Evolutionary conservation across 2,329 filamentous ascomycete species (phyloP).

Genomic region (Coleophoma cylindrospora): DNA sequence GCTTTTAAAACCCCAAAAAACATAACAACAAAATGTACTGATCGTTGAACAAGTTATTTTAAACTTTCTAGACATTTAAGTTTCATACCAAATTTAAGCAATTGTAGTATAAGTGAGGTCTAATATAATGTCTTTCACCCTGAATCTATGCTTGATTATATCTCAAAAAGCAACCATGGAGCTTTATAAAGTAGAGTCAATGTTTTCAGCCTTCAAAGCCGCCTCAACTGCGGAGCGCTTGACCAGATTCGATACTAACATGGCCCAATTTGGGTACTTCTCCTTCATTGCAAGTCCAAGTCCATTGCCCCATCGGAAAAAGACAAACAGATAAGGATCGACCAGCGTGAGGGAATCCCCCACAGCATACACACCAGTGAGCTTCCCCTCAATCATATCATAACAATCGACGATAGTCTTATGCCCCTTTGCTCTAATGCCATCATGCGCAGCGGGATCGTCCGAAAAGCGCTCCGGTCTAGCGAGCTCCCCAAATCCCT

Average conservation of each 20-base stretch:
- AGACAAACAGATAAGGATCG: conserved; percentile 28
- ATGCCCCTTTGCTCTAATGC: conserved; percentile 15
- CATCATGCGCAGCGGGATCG: conserved; percentile 11
- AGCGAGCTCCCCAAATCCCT: conserved; percentile 21
- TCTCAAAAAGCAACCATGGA: no score
- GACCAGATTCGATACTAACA: conserved; percentile 11
- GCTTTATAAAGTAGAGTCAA: neutral
- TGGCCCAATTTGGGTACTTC: conserved; percentile 11
- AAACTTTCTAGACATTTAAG: no score
- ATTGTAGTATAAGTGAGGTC: no score
- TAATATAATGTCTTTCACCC: no score
- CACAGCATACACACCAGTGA: conserved; percentile 20
- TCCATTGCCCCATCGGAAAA: conserved; percentile 25
- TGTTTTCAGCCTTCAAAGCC: conserved; percentile 5
- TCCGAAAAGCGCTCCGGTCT: conserved; percentile 21
- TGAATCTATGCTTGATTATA: no score
- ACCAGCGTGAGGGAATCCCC: conserved; percentile 27
- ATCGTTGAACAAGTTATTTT: no score
- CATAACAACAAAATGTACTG: no score
- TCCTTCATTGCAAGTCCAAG: conserved; percentile 15
- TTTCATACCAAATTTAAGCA: no score
- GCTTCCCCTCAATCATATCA: conserved; percentile 19
- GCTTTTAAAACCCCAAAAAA: no score
- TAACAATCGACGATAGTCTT: conserved; percentile 19
- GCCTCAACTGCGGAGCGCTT: conserved; percentile 4